A percentile compares a stretch with the other conserved stretches of the same genome.
Conservation (phyloP, 768 basidiomycete genomes). For the Boletus patriciae region DNA sequence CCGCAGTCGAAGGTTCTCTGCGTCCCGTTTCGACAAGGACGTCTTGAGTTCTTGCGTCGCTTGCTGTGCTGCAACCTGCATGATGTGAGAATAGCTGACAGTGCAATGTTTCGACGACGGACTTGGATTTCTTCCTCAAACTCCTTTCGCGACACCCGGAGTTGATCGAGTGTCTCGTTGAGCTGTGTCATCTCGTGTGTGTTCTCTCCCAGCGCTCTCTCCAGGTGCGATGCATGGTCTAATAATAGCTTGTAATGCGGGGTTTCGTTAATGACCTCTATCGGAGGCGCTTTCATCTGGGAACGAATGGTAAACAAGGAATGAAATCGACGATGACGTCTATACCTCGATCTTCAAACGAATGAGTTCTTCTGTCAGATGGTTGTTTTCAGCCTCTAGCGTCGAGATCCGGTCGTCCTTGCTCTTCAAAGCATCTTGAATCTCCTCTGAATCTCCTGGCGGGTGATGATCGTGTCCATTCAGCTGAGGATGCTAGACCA, state of each 20-base stretch:
- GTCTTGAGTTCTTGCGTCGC: constrained; percentile 62
- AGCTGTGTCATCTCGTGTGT: constrained; percentile 40
- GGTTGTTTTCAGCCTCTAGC: constrained; percentile 46
- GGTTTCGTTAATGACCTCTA: constrained; percentile 48
- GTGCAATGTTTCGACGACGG: constrained; percentile 23
- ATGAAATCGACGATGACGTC: background rate
- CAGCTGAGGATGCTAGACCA: constrained; percentile 40
- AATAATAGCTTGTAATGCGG: constrained; percentile 56
- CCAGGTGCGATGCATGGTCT: constrained; percentile 51
- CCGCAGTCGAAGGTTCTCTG: constrained; percentile 65
- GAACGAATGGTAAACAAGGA: background rate
- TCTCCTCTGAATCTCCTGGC: constrained; percentile 43
- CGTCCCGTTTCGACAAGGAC: constrained; percentile 61
- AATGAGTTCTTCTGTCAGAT: constrained; percentile 47
- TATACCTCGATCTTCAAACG: constrained; percentile 48
- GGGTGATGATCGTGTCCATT: constrained; percentile 43
- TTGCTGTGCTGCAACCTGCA: constrained; percentile 45
- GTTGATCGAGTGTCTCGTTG: constrained; percentile 44
- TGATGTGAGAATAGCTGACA: constrained; percentile 14
- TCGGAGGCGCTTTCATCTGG: constrained; percentile 44
- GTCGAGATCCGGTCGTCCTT: constrained; percentile 47
- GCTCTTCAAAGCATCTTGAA: constrained; percentile 26
- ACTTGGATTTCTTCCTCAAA: constrained; percentile 49
- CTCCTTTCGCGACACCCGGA: constrained; percentile 43
- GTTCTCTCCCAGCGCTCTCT: constrained; percentile 42